Percentiles rank a stretch among this genome's conserved stretches.
These are phyloP conservation scores for Dryas drummondii DNA, from an alignment of 306 rosid species.

Conservation along the genomic window DNA sequence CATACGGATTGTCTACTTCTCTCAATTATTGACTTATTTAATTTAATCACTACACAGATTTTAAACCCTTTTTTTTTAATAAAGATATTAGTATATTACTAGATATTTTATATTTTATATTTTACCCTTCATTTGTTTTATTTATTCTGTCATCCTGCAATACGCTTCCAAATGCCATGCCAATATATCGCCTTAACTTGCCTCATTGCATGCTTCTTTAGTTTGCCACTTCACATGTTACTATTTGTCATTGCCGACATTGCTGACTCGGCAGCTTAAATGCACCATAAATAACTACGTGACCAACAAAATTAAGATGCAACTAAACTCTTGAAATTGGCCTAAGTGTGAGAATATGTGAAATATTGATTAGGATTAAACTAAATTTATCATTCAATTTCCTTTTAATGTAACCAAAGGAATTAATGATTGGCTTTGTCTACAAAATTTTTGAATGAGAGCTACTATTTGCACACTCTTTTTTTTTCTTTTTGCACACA, in stretches of 20 bases:
- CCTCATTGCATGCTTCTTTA: background rate
- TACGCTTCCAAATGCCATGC: constrained; percentile 5
- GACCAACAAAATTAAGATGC: background rate
- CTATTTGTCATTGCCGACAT: background rate
- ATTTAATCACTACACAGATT: background rate
- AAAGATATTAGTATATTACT: too few species aligned
- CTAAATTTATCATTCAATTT: too few species aligned
- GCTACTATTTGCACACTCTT: too few species aligned
- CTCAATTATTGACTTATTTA: constrained; percentile 26
- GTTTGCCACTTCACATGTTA: constrained; percentile 1
- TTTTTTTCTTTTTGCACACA: too few species aligned
- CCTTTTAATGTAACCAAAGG: too few species aligned
- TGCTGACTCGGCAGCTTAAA: background rate
- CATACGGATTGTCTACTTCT: background rate
- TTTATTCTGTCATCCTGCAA: background rate
- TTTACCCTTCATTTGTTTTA: background rate
- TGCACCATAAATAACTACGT: background rate
- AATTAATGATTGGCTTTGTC: too few species aligned
- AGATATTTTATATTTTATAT: too few species aligned
- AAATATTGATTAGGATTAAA: too few species aligned
- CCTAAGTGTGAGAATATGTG: too few species aligned
- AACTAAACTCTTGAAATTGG: too few species aligned
- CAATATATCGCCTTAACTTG: background rate
- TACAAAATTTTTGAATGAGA: too few species aligned
- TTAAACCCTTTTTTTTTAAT: too few species aligned